Base-by-base conservation (phyloP, 2,329 filamentous ascomycete genomes). In the Sporothrix protearum region DNA sequence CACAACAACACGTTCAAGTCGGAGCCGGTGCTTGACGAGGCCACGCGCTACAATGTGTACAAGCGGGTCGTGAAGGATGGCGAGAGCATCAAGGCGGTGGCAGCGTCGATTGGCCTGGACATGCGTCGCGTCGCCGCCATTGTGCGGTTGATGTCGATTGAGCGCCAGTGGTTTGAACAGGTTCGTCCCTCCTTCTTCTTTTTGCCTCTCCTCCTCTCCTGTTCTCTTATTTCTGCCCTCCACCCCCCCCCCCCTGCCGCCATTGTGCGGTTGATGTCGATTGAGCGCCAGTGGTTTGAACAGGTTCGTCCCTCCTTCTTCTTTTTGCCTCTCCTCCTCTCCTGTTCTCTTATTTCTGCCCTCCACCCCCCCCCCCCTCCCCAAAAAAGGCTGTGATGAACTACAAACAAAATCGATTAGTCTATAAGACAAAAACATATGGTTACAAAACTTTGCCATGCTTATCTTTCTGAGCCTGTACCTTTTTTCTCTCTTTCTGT, bases 341-440 rank as follows among this genome's bases (percentile, higher is more conserved):
- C 30, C n/a, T n/a, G n/a, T n/a, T n/a, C n/a, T n/a, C n/a, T n/a
- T n/a, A n/a, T n/a, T n/a, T n/a, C n/a, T n/a, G n/a, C n/a, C n/a
- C n/a, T n/a, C n/a, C n/a, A n/a, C n/a, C n/a, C n/a, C n/a, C n/a
- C n/a, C 36, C 67, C 69, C 28, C n/a, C 28, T 28, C 33, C 6
- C 30, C n/a, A 49, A 14, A 22, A 28, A 19, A 25, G 71, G 72
- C 74, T 74, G 81, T 88, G 87, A 89, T 89, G 87, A 88, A 80
- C 78, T 76, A 79, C 4, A 68, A 82, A 88, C 86, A 87, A 88
- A 90, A 89, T 88, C 95, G 95, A 97, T 98, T 97, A 97, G 95
- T 98, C 95, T 97, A 96, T 86, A 97, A 97, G 94, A 98, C 94
- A 89, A 81, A 84, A 72, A 71, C 80, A 89, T 85, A 90, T 96